Evolutionary conservation across 2,329 filamentous ascomycete genomes (phyloP), one percentile per base, ranked within the genome.

Genomic region (Phoma sp.): DNA sequence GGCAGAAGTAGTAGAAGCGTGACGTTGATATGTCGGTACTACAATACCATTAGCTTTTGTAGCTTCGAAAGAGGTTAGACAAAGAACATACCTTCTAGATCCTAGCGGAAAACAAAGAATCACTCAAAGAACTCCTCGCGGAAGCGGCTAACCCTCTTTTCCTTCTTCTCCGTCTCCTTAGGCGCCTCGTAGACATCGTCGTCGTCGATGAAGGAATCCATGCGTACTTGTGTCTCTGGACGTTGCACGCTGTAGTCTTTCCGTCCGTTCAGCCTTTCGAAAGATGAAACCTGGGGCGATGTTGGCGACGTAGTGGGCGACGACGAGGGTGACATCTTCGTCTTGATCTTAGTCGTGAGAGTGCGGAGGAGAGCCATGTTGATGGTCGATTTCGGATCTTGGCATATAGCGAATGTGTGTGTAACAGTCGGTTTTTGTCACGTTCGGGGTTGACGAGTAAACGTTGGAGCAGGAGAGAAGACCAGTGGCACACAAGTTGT

Each of bases 331-430:
- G 66, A 65, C 50, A 68, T 58, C 10, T 66, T 68, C 7, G 62
- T 68, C 51, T 68, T 71, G 48, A 73, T 59, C 47, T 69, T 72
- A 22, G 59, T 65, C 10, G 68, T 70, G 30, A 72, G 52, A 43
- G 48, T 60, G 57, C 68, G 66, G 14, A 72, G 58, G 53, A 73
- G 52, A 18, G 70, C 67, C 70, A 73, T 72, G 3, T 36, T 56
- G 53, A 30, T 29, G 14, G n/a, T 47, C 27, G 47, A 27, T n/a
- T 37, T 33, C 41, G 14, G 41, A 35, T 50, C 25, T 55, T 46
- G 46, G 47, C 41, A 42, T 54, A 40, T 49, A 49, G 41, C 41
- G 46, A 46, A 38, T 30, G 39, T 35, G 11, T 36, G 36, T 32
- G 40, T 40, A 27, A 46, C 46, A 40, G 36, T 27, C 10, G 30